Evolutionary conservation across 2,329 filamentous ascomycete genomes (phyloP).

Genomic region (Daldinia sp.): DNA sequence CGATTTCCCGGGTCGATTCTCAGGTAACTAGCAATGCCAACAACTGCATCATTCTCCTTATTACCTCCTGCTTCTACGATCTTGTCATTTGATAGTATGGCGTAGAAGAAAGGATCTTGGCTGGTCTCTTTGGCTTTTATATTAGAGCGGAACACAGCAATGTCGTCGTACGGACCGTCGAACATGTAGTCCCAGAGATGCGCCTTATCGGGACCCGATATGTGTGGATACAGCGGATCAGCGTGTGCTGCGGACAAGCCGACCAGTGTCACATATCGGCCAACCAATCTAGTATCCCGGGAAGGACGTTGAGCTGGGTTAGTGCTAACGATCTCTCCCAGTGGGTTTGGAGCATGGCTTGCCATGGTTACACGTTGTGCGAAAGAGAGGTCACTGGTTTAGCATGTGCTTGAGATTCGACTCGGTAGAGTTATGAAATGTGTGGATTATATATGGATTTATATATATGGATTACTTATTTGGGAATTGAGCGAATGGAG

Average conservation of each 20-base stretch:
- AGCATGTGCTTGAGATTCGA: not conserved
- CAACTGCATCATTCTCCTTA: conserved; percentile 27
- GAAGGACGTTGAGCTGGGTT: conserved; percentile 39
- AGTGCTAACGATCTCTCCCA: conserved; percentile 37
- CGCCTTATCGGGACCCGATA: conserved; percentile 44
- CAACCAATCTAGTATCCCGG: conserved; percentile 38
- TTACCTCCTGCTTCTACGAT: conserved; percentile 1
- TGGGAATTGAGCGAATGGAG: not conserved
- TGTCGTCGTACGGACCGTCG: conserved; percentile 44
- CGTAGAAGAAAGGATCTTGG: conserved; percentile 45
- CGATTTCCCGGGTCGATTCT: conserved; percentile 62
- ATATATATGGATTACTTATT: not conserved
- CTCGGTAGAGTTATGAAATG: not conserved
- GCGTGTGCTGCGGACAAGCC: conserved; percentile 41
- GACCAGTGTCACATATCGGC: conserved; percentile 43
- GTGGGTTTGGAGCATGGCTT: conserved; percentile 25
- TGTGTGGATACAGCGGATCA: conserved; percentile 41
- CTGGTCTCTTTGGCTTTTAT: conserved; percentile 36
- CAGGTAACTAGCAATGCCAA: conserved; percentile 53
- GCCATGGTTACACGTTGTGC: conserved; percentile 19
- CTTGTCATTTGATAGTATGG: conserved; percentile 43
- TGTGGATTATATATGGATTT: too few relatives aligned
- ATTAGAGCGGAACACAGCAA: conserved; percentile 37
- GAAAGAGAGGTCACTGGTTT: not conserved
- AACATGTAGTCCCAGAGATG: conserved; percentile 49